Evolutionary conservation across 345 rosid species (phyloP), one percentile per base, ranked within the genome.

Genomic region (Noccaea caerulescens): DNA sequence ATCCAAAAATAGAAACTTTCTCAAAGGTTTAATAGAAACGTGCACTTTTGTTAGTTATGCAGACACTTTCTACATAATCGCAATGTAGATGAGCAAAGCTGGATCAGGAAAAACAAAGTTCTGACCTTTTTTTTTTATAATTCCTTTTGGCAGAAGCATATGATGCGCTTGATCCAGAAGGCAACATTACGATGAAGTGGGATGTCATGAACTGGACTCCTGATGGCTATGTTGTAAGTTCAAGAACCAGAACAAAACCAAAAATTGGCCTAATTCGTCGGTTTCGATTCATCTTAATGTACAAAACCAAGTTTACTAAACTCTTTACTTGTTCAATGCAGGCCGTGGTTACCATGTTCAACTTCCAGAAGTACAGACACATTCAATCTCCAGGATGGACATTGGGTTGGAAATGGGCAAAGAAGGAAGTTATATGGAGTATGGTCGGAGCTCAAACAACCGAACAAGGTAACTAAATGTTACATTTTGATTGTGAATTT

Each of bases 161-260:
- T 62, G 99, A 94, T 83, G 77, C 97, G 10, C 87, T 94, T 14
- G 96, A 91, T 81, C 98, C 97, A 37, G 85, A 62, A 44, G 97
- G 97, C 13, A 94, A 94, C 69, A 87, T 94, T 82, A 91, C 97
- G 13, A 77, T 91, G 82, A 93, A 91, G 84, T 94, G 99, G 99
- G 99, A 94, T 65, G 55, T 94, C 8, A 82, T 91, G 75, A 85
- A 72, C 77, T 94, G 99, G 99, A 91, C 85, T 36, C 80, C 97
- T 58, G 99, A 91, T 84, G 95, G 97, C 75, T 94, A 94, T 79
- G 85, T 85, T 66, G 99, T 94, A 83, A 91, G 97, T 83, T 70
- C 8, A 10, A 39, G 8, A 68, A 11, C 69, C 11, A 44, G 2
- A 33, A 54, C 5, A 27, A 18, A n/a, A 7, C 30, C 30, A 27